These are phyloP conservation scores for Gremmenia infestans DNA, from an alignment of 2,329 filamentous ascomycete species.

Conservation along the genomic window DNA sequence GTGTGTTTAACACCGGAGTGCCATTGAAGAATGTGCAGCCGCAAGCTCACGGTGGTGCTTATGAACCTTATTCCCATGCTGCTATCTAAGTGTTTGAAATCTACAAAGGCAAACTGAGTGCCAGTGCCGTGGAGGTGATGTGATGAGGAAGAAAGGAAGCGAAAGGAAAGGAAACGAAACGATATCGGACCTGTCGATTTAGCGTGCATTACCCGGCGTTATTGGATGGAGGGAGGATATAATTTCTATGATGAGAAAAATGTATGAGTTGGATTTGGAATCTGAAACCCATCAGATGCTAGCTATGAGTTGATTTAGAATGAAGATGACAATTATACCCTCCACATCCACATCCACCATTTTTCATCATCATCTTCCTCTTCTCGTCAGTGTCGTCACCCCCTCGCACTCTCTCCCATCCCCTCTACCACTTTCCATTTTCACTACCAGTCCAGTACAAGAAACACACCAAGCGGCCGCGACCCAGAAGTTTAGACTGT, in stretches of 20 bases:
- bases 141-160: background rate
- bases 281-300: too few species aligned
- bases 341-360: too few species aligned
- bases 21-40: conserved; percentile 27
- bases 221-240: background rate
- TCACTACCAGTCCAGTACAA: too few species aligned
- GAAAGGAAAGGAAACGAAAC: background rate
- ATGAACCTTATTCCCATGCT: conserved; percentile 58
- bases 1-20: conserved; percentile 38
- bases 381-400: too few species aligned
- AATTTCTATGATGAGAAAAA: background rate
- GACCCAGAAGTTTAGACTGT: too few species aligned
- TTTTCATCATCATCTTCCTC: too few species aligned
- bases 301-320: background rate
- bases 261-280: background rate
- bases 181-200: background rate
- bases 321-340: background rate
- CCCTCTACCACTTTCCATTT: too few species aligned
- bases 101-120: background rate
- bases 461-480: too few species aligned
- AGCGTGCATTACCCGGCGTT: background rate
- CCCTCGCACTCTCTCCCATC: too few species aligned
- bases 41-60: conserved; percentile 43
- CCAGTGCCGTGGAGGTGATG: too few species aligned
- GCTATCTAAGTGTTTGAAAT: conserved; percentile 37